Base-by-base conservation (phyloP, 371 early-diverging fungal genomes). In the Lichtheimia hyalospora region DNA sequence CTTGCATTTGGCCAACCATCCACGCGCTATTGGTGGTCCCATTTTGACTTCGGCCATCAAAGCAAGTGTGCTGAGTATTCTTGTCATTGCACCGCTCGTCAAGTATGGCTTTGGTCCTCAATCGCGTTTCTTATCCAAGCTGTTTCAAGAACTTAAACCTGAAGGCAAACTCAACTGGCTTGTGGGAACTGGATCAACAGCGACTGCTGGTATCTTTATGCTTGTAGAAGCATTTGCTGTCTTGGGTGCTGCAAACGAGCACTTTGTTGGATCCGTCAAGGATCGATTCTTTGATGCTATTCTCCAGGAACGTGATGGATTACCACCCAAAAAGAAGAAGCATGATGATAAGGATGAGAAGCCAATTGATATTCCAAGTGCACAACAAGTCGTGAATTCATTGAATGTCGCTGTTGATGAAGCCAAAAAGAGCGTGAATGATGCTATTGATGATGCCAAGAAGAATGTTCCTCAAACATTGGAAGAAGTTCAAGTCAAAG, bases 251-350 rank as follows among this genome's bases (percentile, higher is more conserved):
- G 43, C 71, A 2, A 53, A 54, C 21, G 46, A 44, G 3, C 59
- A 69, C 44, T 65, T 71, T 49, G 55, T 77, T 14, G 77, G 77
- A 2, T 56, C 60, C 4, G 57, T 73, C 4, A 67, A 61, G 14
- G 62, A 67, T 34, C 62, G 77, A 3, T 48, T 77, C 5, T 77
- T 77, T 62, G 77, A 77, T 15, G 64, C 71, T 14, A 66, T 73
- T 2, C 51, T 77, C 5, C 43, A 62, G 10, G 74, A 73, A 18
- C 61, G 63, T 41, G 55, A 65, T 2, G 64, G 59, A 3, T 41
- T 69, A 8, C 71, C 71, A 12, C 15, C 39, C 2, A 12, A 57
- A 27, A 61, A 61, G 21, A 46, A 51, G 27, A 27, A 60, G 2
- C 18, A 49, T 5, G 49, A 46, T 34, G 34, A 53, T 16, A 5